Evolutionary conservation across 2,329 filamentous ascomycete species (phyloP).

Genomic region (Colletotrichum liaoningense): DNA sequence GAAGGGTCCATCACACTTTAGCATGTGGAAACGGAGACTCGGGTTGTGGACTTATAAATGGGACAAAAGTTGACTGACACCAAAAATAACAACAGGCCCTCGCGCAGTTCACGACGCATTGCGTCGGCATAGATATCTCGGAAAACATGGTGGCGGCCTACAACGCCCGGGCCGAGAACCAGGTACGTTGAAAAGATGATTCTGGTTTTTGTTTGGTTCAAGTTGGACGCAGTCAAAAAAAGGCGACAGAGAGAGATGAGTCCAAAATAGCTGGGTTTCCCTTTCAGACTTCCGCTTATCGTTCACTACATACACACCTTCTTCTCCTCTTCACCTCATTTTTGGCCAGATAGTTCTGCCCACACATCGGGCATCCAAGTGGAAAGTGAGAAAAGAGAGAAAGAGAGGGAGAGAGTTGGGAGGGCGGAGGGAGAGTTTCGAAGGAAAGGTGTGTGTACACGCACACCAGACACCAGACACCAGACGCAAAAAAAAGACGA

Average conservation of each 20-base stretch:
- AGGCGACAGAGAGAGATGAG: background rate
- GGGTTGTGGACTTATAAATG: background rate
- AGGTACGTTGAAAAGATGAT: slow-evolving; percentile 51
- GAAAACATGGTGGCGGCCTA: slow-evolving; percentile 77
- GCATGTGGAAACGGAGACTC: background rate
- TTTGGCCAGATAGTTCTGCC: too few species aligned
- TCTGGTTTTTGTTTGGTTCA: background rate
- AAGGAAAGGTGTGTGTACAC: too few species aligned
- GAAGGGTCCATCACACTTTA: background rate
- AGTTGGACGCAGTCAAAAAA: background rate
- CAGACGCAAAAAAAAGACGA: background rate
- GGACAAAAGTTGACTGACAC: background rate
- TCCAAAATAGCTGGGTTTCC: too few species aligned
- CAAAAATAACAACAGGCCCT: slow-evolving; percentile 59
- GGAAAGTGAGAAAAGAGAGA: too few species aligned
- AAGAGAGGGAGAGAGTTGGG: too few species aligned
- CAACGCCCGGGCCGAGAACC: slow-evolving; percentile 69
- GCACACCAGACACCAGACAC: too few species aligned
- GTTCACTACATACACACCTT: too few species aligned
- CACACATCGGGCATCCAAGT: too few species aligned
- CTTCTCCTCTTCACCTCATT: too few species aligned
- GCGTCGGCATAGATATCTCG: slow-evolving; percentile 77
- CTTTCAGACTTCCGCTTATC: too few species aligned
- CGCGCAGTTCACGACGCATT: slow-evolving; percentile 70
- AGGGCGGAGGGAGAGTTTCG: too few species aligned